Evolutionary conservation across 306 rosid genomes (phyloP), one percentile per base, ranked within the genome.

Genomic region (Astragalus glycyphyllos): DNA sequence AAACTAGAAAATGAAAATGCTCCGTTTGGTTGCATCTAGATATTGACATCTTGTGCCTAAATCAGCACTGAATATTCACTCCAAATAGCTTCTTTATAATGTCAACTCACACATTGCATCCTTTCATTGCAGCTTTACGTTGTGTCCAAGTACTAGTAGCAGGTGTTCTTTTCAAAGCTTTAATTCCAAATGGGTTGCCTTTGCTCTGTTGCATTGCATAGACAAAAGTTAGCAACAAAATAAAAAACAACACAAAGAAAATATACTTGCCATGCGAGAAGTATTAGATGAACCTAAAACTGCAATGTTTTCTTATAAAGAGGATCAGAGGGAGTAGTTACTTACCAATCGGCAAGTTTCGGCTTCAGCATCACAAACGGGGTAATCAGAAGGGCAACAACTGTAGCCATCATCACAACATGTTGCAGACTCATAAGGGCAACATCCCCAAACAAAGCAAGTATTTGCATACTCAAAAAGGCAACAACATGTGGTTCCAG

Each of bases 391-490:
- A 26, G 98, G 98, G 65, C 98, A 94, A 58, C 98, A 94, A 32
- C 95, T 94, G 55, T 64, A 63, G 14, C 81, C 72, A 38, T 94
- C 98, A 1, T 82, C 95, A 7, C 97, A 94, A 62, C 94, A 94
- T 9, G 98, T 88, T 12, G 95, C 97, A 29, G 95, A 86, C 72
- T 94, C 88, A 12, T 83, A 38, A 1, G 96, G 92, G 72, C 98
- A 94, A 65, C 98, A 94, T 76, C 98, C 98, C 97, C 97, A 94
- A 45, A 84, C 96, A 17, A 89, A 90, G 86, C 97, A 94, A 51
- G 15, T 74, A 3, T 73, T 68, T 13, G 78, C 83, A 68, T 78
- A 90, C 72, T 83, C 56, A 50, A 84, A 88, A 29, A 84, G 5
- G 69, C 97, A 94, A 77, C 97, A 94, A 58, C 98, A 90, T 23